Conservation (phyloP, 2,329 filamentous ascomycete species). For the Nakataea oryzae region DNA sequence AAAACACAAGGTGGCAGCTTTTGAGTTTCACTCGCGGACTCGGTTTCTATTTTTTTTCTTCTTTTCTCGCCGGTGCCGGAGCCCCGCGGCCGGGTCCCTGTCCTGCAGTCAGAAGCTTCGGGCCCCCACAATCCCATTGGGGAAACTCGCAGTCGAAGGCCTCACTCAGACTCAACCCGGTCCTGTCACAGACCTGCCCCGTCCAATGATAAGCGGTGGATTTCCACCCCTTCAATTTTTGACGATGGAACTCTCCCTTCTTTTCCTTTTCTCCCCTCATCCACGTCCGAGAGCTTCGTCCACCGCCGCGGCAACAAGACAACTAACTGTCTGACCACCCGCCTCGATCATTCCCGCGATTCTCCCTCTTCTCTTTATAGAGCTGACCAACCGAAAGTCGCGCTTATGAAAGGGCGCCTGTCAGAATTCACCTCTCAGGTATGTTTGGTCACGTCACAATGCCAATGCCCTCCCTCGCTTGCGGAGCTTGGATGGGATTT, state of each 20-base stretch:
- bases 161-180: neutral
- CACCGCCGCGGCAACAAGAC: neutral
- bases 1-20: neutral
- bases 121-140: neutral
- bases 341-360: slow-evolving; percentile 7
- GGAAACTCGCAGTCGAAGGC: neutral
- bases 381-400: slow-evolving; percentile 35
- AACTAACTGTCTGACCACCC: neutral
- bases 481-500: neutral
- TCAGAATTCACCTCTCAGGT: slow-evolving; percentile 84
- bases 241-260: neutral
- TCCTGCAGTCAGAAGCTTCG: neutral
- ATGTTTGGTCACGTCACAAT: slow-evolving; percentile 25
- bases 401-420: slow-evolving; percentile 78
- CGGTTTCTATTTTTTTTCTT: too few species aligned
- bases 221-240: neutral
- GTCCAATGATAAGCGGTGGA: slow-evolving; percentile 8
- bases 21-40: neutral
- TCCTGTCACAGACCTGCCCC: neutral
- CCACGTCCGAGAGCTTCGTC: neutral
- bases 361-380: slow-evolving; percentile 9
- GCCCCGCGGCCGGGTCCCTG: too few species aligned
- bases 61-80: neutral
- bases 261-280: neutral
- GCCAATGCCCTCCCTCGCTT: neutral